phyloP scores from a whole-genome alignment of 177 flowering plant genomes.

The Vitis hybrid region DNA sequence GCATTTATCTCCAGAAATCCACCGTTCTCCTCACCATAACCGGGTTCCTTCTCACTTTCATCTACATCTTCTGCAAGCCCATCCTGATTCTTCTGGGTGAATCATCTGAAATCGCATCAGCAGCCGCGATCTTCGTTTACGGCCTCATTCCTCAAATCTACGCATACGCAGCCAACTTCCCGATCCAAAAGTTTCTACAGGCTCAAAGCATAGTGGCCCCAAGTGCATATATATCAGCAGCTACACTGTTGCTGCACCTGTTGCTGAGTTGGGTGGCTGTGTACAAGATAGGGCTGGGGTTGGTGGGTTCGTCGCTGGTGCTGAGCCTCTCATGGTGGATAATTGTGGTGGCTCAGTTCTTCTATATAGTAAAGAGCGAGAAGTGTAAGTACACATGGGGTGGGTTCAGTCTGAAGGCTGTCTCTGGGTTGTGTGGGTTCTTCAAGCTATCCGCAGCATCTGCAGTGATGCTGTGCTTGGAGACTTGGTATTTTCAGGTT shows the following conservation, averaged over 20 bases:
- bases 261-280: constrained; percentile 66
- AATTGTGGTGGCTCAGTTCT: constrained; percentile 57
- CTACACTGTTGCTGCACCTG: constrained; percentile 46
- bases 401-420: constrained; percentile 26
- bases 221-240: constrained; percentile 36
- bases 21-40: constrained; percentile 20
- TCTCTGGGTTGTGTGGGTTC: constrained; percentile 27
- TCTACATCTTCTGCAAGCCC: constrained; percentile 25
- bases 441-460: constrained; percentile 28
- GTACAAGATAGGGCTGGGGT: constrained; percentile 53
- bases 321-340: constrained; percentile 74
- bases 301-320: constrained; percentile 65
- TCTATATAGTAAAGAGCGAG: constrained; percentile 36
- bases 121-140: constrained; percentile 28
- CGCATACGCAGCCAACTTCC: constrained; percentile 70
- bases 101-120: constrained; percentile 18
- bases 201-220: constrained; percentile 75
- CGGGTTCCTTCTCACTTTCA: constrained; percentile 16
- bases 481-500: constrained; percentile 23
- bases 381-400: constrained; percentile 25
- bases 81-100: constrained; percentile 26
- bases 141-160: constrained; percentile 72
- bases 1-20: constrained; percentile 37
- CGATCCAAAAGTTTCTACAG: constrained; percentile 75
- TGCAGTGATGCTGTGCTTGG: constrained; percentile 35